Base-by-base conservation (phyloP, 1,284 basidiomycete genomes). In the Blastosporella zonata region DNA sequence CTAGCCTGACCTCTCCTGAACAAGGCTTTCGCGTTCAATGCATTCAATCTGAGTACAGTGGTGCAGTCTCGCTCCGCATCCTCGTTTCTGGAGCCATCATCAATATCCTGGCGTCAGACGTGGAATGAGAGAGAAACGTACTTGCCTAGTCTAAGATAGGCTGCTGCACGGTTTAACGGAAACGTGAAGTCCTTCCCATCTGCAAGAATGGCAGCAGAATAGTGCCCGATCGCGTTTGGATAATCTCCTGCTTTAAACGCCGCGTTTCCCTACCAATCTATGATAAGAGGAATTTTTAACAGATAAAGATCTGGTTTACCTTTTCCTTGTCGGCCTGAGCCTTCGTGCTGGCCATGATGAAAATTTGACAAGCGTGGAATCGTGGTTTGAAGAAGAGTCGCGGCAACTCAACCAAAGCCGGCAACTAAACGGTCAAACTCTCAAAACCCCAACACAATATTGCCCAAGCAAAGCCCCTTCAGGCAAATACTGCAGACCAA, bases 131-230 rank as follows among this genome's bases (percentile, higher is more conserved):
- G 35, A 44, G 51, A 55, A 67, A 74, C 87, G 71, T 73, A 90
- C 88, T 90, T 91, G 78, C 81, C 80, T 72, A 92, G 76, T 73
- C 87, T 90, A 54, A 93, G 74, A 69, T 91, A 90, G 20, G 89
- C 87, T 23, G 87, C 86, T 8, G 87, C 86, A 34, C 90, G 80
- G 62, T 93, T 93, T 43, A 92, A 71, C 28, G 82, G 79, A 56
- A 81, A 84, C 0, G 86, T 89, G 21, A 74, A 68, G 56, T 90
- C 84, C 0, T 64, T 70, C 7, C 71, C 63, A 63, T 92, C 81
- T 1, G 81, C 77, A 22, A 87, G 62, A 47, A 87, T 81, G 2
- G 90, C 90, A 2, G 78, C 68, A 31, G 83, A 82, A 66, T 92
- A 93, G 62, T 88, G 82, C 0, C 86, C 74, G 34, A 78, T 67